phyloP scores from a whole-genome alignment of 257 asterid species.

The Solanum clarkiae region DNA sequence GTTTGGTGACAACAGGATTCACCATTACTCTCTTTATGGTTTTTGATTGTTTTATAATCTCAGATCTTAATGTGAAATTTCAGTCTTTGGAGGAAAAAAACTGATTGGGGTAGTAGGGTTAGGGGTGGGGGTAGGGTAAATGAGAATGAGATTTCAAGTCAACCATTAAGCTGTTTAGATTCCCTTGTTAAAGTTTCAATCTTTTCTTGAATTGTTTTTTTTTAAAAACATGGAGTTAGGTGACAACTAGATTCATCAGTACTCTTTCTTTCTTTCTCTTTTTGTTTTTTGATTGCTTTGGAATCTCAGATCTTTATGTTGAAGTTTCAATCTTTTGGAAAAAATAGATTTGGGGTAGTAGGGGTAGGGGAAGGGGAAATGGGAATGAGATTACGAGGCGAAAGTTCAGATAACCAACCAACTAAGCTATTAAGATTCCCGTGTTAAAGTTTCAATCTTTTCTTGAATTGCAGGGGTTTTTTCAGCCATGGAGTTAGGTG shows the following conservation, averaged over 20 bases:
- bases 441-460: neutral
- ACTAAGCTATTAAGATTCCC: neutral
- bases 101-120: too few relatives aligned
- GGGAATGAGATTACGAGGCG: neutral
- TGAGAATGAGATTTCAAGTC: neutral
- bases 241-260: constrained; percentile 16
- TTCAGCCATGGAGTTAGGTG: constrained; percentile 26
- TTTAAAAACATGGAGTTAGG: constrained; percentile 22
- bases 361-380: neutral
- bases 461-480: neutral
- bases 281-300: neutral
- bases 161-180: neutral
- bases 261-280: neutral
- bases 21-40: neutral
- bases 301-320: too few relatives aligned
- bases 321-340: neutral
- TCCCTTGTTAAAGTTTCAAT: neutral
- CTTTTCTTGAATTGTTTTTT: neutral
- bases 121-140: neutral
- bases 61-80: neutral
- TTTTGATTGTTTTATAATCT: neutral
- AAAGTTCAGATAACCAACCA: neutral
- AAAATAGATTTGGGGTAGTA: neutral
- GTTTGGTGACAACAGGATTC: neutral
- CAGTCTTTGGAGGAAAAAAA: neutral